phyloP scores from a whole-genome alignment of 2,329 filamentous ascomycete species.

The Talaromyces piceae region DNA sequence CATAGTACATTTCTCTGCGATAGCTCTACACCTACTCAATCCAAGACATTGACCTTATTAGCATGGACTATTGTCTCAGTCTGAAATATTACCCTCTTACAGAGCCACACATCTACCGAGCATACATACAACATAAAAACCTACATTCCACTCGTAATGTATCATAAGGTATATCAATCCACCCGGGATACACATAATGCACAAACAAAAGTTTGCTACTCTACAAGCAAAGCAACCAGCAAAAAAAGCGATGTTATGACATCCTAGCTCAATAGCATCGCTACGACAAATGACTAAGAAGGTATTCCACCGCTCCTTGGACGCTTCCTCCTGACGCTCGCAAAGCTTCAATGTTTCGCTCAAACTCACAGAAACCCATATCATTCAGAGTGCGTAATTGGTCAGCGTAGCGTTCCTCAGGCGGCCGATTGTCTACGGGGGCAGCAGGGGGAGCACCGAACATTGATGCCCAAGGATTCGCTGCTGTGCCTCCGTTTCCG shows the following conservation, averaged over 20 bases:
- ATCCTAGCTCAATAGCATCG: background rate
- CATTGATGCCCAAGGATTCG: slow-evolving; percentile 41
- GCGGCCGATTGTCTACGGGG: slow-evolving; percentile 70
- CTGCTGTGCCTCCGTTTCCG: slow-evolving; percentile 18
- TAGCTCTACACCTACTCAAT: no score
- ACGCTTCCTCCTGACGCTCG: slow-evolving; percentile 87
- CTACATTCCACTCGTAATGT: background rate
- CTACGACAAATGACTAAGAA: slow-evolving; percentile 27
- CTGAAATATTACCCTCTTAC: no score
- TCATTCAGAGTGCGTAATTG: slow-evolving; percentile 92
- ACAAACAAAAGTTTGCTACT: background rate
- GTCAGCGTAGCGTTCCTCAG: slow-evolving; percentile 85
- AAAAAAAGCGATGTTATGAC: background rate
- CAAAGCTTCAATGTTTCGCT: slow-evolving; percentile 81
- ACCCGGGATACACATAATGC: background rate
- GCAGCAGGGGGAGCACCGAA: slow-evolving; percentile 51
- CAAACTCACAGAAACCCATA: slow-evolving; percentile 98
- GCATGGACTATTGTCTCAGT: no score
- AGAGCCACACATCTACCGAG: background rate
- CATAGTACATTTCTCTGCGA: background rate
- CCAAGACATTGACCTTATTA: no score
- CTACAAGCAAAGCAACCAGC: background rate
- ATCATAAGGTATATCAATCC: background rate
- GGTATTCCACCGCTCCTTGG: slow-evolving; percentile 58
- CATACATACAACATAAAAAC: background rate